These are phyloP conservation scores for Kodamaea leandrae DNA, from an alignment of 805 yeast genomes.

Conservation along the genomic window DNA sequence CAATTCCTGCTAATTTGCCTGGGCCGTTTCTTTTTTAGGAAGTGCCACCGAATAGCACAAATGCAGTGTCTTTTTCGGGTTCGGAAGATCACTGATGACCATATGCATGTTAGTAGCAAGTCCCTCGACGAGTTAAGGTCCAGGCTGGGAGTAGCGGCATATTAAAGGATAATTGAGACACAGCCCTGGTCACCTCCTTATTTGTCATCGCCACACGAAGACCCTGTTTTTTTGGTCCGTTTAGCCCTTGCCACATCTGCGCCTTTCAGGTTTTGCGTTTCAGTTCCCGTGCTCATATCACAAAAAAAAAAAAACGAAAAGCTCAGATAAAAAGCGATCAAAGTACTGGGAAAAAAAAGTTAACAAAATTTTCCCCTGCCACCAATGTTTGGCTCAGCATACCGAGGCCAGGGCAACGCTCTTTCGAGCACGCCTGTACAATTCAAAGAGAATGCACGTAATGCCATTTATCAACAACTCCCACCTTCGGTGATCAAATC, in stretches of 20 bases:
- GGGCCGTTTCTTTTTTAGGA: neutral
- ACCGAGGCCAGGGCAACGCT: constrained; percentile 7
- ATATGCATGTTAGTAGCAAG: too few relatives aligned
- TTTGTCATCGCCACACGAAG: neutral
- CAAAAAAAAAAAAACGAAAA: neutral
- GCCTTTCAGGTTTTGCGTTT: neutral
- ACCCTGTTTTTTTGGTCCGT: neutral
- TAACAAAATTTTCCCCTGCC: neutral
- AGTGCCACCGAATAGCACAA: neutral
- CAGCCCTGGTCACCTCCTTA: neutral
- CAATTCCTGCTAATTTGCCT: neutral
- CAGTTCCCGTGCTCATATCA: neutral
- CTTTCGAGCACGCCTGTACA: constrained; percentile 31
- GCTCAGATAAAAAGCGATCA: constrained; percentile 7
- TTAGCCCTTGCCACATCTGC: neutral
- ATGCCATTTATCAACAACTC: constrained; percentile 43
- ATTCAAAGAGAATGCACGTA: constrained; percentile 42
- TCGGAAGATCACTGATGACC: too few relatives aligned
- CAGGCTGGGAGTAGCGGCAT: too few relatives aligned
- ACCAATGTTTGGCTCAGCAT: constrained; percentile 9
- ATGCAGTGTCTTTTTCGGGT: too few relatives aligned
- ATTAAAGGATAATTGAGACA: too few relatives aligned
- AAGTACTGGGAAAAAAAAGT: neutral
- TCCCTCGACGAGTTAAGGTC: too few relatives aligned
- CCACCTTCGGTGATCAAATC: constrained; percentile 27